A percentile compares a stretch with the other conserved stretches of the same genome.
These are phyloP conservation scores for Chrysanthemum lavandulifolium DNA, from an alignment of 129 eudicot species.

Conservation along the genomic window DNA sequence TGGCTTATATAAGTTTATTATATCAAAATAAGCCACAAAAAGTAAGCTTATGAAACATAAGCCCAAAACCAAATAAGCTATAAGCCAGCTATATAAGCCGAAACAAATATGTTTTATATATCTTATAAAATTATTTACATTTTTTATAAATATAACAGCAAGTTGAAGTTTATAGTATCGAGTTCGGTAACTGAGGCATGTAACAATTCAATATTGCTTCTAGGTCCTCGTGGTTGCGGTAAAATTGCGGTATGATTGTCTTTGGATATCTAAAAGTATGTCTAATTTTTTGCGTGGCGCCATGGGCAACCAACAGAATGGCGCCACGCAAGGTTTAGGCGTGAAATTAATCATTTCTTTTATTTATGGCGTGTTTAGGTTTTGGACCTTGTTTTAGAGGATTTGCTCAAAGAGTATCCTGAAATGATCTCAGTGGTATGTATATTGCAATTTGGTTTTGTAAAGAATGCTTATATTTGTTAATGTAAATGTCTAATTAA, in stretches of 20 bases:
- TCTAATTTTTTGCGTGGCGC: too few species aligned
- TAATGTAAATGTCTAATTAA: background rate
- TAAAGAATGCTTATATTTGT: background rate
- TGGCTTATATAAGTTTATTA: too few species aligned
- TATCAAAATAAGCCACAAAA: too few species aligned
- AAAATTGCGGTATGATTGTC: conserved; percentile 44
- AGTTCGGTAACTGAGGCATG: conserved; percentile 89
- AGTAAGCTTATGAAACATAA: too few species aligned
- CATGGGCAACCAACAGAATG: too few species aligned
- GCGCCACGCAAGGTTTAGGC: too few species aligned
- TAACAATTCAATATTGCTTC: conserved; percentile 80
- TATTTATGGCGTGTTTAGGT: conserved; percentile 39
- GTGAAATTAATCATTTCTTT: too few species aligned
- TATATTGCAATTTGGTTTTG: background rate
- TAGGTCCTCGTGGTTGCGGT: conserved; percentile 98
- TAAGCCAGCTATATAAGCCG: too few species aligned
- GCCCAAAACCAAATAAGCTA: too few species aligned
- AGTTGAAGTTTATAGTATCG: conserved; percentile 77
- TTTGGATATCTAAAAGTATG: too few species aligned
- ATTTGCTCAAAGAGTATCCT: conserved; percentile 63
- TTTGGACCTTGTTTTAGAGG: conserved; percentile 87
- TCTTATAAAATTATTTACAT: background rate
- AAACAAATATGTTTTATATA: too few species aligned
- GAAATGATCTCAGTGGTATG: conserved; percentile 81
- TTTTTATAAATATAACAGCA: conserved; percentile 35